These are phyloP conservation scores for Flaveria ramosissima DNA, from an alignment of 129 eudicot species.

Conservation along the genomic window DNA sequence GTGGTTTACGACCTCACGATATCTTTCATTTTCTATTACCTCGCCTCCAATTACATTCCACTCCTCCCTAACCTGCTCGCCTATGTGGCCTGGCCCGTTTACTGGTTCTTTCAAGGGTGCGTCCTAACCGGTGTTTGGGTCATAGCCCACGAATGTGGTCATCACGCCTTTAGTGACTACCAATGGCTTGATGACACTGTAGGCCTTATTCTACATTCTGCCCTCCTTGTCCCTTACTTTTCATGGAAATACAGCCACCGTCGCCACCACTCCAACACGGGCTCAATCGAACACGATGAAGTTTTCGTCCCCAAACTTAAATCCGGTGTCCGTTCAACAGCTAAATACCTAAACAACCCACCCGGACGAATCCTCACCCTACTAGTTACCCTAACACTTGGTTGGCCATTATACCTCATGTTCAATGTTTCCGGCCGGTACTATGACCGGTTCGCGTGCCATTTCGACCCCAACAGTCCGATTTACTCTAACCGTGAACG, in stretches of 20 bases:
- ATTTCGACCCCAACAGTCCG: conserved; percentile 11
- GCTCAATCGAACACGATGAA: conserved; percentile 14
- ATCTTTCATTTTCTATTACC: neutral
- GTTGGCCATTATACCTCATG: conserved; percentile 11
- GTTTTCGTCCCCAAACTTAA: conserved; percentile 7
- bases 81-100: conserved; percentile 8
- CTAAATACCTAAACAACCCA: conserved; percentile 13
- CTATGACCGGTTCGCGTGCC: neutral
- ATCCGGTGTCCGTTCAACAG: conserved; percentile 9
- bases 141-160: conserved; percentile 17
- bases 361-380: conserved; percentile 8
- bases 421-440: conserved; percentile 5
- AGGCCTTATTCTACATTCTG: conserved; percentile 6
- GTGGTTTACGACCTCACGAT: neutral
- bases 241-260: conserved; percentile 21
- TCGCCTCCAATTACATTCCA: conserved; percentile 9
- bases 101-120: conserved; percentile 13
- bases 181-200: conserved; percentile 20
- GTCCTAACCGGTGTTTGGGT: conserved; percentile 12
- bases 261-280: conserved; percentile 11
- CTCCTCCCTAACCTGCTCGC: conserved; percentile 4
- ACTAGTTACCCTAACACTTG: neutral
- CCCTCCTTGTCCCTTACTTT: conserved; percentile 7
- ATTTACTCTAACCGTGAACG: conserved; percentile 15
- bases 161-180: conserved; percentile 6